Percentiles rank a stretch among this genome's conserved stretches.
Conservation (phyloP, 2,329 filamentous ascomycete species). For the Phialophora macrospora region DNA sequence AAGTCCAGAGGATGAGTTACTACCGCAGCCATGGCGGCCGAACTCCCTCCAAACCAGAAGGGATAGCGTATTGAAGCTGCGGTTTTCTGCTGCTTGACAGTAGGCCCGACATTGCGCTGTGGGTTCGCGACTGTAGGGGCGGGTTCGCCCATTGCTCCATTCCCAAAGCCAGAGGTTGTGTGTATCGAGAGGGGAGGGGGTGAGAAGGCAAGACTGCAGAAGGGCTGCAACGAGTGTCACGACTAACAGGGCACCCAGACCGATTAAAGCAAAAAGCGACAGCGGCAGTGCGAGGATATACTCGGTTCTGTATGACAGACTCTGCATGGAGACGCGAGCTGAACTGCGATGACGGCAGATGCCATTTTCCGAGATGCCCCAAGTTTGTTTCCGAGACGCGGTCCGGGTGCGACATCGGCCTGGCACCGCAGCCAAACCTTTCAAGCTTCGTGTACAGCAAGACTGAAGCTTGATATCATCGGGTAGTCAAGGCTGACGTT, state of each 20-base stretch:
- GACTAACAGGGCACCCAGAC: background rate
- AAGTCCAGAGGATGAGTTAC: slow-evolving; percentile 94
- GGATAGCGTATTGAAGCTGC: slow-evolving; percentile 63
- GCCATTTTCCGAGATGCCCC: slow-evolving; percentile 19
- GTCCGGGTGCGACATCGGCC: slow-evolving; percentile 2
- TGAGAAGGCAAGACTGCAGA: background rate
- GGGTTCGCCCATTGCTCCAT: slow-evolving; percentile 35
- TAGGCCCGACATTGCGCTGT: slow-evolving; percentile 36
- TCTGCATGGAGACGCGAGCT: background rate
- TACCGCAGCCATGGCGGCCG: slow-evolving; percentile 86
- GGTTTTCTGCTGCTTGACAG: slow-evolving; percentile 29
- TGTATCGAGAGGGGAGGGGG: background rate
- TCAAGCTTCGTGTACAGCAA: background rate
- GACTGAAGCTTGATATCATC: slow-evolving; percentile 6
- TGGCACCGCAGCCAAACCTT: background rate
- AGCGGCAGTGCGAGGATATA: background rate
- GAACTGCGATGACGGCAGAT: slow-evolving; percentile 15
- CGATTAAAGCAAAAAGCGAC: background rate
- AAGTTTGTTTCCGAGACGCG: slow-evolving; percentile 5
- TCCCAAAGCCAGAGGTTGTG: slow-evolving; percentile 18
- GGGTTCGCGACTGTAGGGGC: slow-evolving; percentile 25
- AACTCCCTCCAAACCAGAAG: slow-evolving; percentile 96
- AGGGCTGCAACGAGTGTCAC: background rate
- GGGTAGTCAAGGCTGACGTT: background rate
- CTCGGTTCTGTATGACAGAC: no score